phyloP scores from a whole-genome alignment of 1,284 basidiomycete species.

The Ganoderma meredithae region DNA sequence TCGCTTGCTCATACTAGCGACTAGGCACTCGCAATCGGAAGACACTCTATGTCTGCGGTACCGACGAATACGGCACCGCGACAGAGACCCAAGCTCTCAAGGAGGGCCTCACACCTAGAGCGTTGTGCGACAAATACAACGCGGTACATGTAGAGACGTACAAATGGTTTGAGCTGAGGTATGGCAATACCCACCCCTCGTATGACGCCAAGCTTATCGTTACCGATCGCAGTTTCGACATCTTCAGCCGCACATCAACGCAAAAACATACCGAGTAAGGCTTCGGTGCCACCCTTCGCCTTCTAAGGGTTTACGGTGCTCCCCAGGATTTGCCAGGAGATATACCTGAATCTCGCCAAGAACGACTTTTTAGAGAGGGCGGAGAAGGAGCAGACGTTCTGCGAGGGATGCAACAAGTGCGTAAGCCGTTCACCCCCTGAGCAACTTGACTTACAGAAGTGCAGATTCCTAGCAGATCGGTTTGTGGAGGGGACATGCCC shows the following conservation, averaged over 20 bases:
- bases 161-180: constrained; percentile 93
- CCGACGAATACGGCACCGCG: constrained; percentile 98
- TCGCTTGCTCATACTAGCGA: neutral
- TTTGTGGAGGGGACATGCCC: constrained; percentile 96
- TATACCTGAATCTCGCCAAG: constrained; percentile 85
- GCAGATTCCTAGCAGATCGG: constrained; percentile 91
- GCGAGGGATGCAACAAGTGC: constrained; percentile 87
- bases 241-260: constrained; percentile 96
- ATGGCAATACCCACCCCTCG: constrained; percentile 31
- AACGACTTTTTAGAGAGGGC: constrained; percentile 83
- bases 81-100: constrained; percentile 98
- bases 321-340: constrained; percentile 85
- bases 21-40: constrained; percentile 78
- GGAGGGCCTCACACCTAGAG: constrained; percentile 87
- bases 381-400: constrained; percentile 92
- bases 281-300: neutral
- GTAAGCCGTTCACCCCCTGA: constrained; percentile 29
- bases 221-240: constrained; percentile 79
- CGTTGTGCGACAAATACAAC: constrained; percentile 95
- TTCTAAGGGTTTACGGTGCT: neutral
- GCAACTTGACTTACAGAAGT: constrained; percentile 21
- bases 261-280: constrained; percentile 88
- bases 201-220: constrained; percentile 22
- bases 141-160: constrained; percentile 92
- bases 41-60: constrained; percentile 92